These are phyloP conservation scores for Candida tallmaniae DNA, from an alignment of 805 yeast genomes.

Conservation along the genomic window DNA sequence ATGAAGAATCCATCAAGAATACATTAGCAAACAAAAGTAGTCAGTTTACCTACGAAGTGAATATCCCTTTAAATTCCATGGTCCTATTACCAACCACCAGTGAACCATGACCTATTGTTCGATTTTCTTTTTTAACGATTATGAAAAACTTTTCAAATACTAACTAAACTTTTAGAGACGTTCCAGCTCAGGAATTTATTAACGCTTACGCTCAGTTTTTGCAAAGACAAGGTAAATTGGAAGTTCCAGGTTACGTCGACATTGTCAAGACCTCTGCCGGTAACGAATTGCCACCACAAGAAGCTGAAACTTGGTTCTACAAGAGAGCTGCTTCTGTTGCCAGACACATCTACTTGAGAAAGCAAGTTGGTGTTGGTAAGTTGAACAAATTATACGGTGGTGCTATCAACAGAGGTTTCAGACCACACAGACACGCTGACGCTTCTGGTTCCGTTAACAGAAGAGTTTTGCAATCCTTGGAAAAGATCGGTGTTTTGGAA, in stretches of 20 bases:
- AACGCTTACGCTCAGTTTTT: constrained; percentile 99
- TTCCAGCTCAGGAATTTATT: constrained; percentile 99
- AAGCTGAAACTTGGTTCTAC: constrained; percentile 99
- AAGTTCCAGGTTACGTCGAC: constrained; percentile 99
- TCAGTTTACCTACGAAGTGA: too few relatives aligned
- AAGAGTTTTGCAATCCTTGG: constrained; percentile 95
- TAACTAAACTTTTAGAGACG: constrained; percentile 88
- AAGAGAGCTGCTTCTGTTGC: constrained; percentile 99
- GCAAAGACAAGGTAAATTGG: constrained; percentile 99
- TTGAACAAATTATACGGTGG: constrained; percentile 99
- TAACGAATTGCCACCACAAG: constrained; percentile 99
- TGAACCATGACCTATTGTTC: too few relatives aligned
- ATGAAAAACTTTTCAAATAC: too few relatives aligned
- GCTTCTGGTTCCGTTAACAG: constrained; percentile 99
- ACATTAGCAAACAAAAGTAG: too few relatives aligned
- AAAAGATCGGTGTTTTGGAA: constrained; percentile 97
- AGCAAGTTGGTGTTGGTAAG: constrained; percentile 98
- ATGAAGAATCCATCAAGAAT: too few relatives aligned
- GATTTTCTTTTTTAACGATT: too few relatives aligned
- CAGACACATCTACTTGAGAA: constrained; percentile 99
- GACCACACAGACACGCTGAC: constrained; percentile 97
- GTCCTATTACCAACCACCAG: too few relatives aligned
- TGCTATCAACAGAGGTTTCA: constrained; percentile 97
- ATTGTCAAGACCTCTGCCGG: constrained; percentile 98
- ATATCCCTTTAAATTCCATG: too few relatives aligned